A percentile compares a stretch with the other conserved stretches of the same genome.
Conservation (phyloP, 768 basidiomycete genomes). For the Russula lepida region DNA sequence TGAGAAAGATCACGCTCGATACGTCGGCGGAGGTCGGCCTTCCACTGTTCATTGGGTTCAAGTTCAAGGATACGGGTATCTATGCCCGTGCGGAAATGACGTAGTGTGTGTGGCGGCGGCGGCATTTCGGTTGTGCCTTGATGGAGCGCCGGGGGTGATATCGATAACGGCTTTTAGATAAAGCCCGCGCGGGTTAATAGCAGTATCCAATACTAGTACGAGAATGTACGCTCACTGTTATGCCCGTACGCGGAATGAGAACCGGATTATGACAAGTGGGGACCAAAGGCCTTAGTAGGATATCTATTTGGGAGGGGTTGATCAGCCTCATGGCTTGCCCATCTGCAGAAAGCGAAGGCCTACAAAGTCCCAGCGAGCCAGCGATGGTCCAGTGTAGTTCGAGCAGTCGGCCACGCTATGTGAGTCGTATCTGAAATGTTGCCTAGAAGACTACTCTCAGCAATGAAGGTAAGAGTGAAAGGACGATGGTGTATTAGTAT, state of each 20-base stretch:
- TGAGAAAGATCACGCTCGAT: conserved; percentile 12
- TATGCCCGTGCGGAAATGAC: conserved; percentile 11
- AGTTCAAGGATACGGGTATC: conserved; percentile 10
- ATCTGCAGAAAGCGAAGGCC: conserved; percentile 18
- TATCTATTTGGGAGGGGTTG: conserved; percentile 10
- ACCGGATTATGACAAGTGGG: conserved; percentile 6
- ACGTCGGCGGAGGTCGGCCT: conserved; percentile 7
- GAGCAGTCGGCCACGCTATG: too few species aligned
- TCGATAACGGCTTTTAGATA: neutral
- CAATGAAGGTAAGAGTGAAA: too few species aligned
- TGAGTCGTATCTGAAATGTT: too few species aligned
- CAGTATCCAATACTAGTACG: neutral
- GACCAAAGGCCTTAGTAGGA: conserved; percentile 9
- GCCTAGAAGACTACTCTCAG: too few species aligned
- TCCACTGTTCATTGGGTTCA: too few species aligned
- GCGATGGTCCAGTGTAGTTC: too few species aligned
- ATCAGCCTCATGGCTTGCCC: conserved; percentile 22
- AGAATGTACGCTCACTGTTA: neutral
- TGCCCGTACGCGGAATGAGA: conserved; percentile 1
- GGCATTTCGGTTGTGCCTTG: conserved; percentile 14
- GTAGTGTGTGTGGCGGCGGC: conserved; percentile 12
- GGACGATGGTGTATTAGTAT: too few species aligned
- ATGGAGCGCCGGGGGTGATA: conserved; percentile 16
- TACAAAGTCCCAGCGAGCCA: neutral
- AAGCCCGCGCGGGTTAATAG: neutral